A percentile compares a stretch with the other conserved stretches of the same genome.
phyloP scores from a whole-genome alignment of 163 green algal genomes.

The Scenedesmus sp. region DNA sequence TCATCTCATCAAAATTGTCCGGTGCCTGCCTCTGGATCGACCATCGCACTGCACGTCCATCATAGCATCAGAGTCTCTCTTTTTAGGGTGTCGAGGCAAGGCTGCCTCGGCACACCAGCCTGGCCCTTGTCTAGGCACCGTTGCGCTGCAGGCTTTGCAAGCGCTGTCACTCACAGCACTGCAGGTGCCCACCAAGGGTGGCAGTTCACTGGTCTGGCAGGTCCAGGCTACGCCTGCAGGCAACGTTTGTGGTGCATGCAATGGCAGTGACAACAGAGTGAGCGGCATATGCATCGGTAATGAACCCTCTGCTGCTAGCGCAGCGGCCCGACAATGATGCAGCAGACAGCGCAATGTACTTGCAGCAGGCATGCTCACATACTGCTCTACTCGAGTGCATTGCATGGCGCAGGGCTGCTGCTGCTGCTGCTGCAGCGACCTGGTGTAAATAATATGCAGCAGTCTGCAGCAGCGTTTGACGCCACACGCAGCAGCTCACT shows the following conservation, averaged over 20 bases:
- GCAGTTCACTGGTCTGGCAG: not conserved
- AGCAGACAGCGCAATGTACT: not conserved
- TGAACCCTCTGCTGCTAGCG: not conserved
- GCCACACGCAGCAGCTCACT: not conserved
- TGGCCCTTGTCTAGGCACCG: not conserved
- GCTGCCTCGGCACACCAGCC: not conserved
- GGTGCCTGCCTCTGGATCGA: not conserved
- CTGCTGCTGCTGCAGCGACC: not conserved
- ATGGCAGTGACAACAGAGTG: not conserved
- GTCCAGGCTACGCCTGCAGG: slow-evolving; percentile 31
- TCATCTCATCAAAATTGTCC: not conserved
- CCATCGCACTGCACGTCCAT: not conserved
- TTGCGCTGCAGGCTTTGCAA: not conserved
- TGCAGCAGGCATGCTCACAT: not conserved
- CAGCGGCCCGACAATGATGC: not conserved
- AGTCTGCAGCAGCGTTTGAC: not conserved
- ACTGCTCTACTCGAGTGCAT: not conserved
- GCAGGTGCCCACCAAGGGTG: not conserved
- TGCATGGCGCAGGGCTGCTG: not conserved
- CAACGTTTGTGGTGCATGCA: not conserved
- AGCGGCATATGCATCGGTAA: not conserved
- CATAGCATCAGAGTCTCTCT: not conserved
- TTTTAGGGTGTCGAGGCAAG: not conserved
- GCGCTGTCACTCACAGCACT: not conserved
- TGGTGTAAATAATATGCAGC: not conserved